Percentiles rank a stretch among this genome's conserved stretches.
These are phyloP conservation scores for Chondrostereum purpureum DNA, from an alignment of 1,284 basidiomycete genomes.

Conservation along the genomic window DNA sequence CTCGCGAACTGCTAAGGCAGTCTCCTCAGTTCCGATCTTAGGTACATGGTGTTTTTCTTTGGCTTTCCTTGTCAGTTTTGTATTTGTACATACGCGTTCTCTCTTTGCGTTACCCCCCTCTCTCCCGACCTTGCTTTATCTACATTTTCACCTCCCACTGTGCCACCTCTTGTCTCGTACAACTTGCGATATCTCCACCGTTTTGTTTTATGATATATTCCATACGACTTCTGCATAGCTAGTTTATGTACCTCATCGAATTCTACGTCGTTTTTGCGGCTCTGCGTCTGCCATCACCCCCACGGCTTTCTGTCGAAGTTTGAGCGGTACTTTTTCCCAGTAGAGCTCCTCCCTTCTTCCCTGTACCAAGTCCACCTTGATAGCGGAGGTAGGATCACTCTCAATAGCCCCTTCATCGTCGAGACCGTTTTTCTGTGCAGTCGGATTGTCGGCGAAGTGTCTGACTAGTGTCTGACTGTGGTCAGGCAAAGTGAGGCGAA, in stretches of 20 bases:
- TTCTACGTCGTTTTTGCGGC: background rate
- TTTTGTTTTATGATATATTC: too few relatives aligned
- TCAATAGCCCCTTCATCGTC: constrained; percentile 33
- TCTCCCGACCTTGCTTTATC: too few relatives aligned
- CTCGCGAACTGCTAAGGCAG: constrained; percentile 27
- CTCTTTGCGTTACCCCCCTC: background rate
- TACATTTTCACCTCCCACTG: too few relatives aligned
- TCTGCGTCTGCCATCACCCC: background rate
- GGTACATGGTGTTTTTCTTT: background rate
- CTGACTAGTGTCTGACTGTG: constrained; percentile 39
- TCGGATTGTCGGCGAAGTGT: constrained; percentile 33
- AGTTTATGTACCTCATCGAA: constrained; percentile 1
- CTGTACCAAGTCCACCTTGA: constrained; percentile 47
- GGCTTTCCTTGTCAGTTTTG: background rate
- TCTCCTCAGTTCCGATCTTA: too few relatives aligned
- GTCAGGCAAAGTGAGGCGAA: constrained; percentile 54
- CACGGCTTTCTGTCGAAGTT: constrained; percentile 56
- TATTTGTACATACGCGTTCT: background rate
- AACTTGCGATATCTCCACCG: too few relatives aligned
- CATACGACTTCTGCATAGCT: too few relatives aligned
- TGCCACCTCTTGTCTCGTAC: too few relatives aligned
- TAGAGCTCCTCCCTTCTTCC: constrained; percentile 65
- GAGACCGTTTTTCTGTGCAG: constrained; percentile 41
- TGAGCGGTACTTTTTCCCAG: constrained; percentile 73
- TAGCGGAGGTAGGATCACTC: constrained; percentile 18